Conservation (phyloP, 2,329 filamentous ascomycete genomes). For the Ambrosiella beaveri region DNA sequence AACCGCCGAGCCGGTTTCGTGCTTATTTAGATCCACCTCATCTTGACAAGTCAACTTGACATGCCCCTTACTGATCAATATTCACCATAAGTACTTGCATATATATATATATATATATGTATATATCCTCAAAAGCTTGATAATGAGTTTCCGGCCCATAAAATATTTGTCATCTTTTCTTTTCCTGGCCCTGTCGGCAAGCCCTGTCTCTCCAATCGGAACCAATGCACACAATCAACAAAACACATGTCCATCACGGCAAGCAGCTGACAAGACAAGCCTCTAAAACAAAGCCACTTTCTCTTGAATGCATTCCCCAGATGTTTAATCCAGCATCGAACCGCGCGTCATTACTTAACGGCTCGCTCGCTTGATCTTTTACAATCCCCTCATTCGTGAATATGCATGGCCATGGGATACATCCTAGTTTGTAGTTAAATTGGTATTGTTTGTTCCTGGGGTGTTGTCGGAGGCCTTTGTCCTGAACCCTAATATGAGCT, state of each 20-base stretch:
- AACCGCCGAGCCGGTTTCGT: neutral
- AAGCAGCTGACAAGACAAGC: neutral
- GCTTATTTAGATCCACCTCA: neutral
- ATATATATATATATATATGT: too few species aligned
- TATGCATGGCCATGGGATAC: neutral
- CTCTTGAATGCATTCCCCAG: neutral
- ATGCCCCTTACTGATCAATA: neutral
- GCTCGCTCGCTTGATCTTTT: neutral
- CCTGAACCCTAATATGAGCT: too few species aligned
- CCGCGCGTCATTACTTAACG: neutral
- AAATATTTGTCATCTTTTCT: neutral
- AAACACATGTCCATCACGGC: neutral
- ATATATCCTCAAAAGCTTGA: neutral
- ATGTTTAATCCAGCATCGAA: neutral
- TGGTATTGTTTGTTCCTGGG: neutral
- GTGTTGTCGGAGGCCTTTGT: neutral
- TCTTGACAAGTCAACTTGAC: neutral
- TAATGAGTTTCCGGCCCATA: neutral
- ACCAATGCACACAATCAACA: neutral
- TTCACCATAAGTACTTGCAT: neutral
- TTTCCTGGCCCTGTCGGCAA: neutral
- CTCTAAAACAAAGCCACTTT: neutral
- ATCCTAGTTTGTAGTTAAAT: neutral
- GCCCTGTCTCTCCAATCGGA: neutral
- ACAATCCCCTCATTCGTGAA: neutral